Base-by-base conservation (phyloP, 1,284 basidiomycete genomes). In the Gomphus sp. region DNA sequence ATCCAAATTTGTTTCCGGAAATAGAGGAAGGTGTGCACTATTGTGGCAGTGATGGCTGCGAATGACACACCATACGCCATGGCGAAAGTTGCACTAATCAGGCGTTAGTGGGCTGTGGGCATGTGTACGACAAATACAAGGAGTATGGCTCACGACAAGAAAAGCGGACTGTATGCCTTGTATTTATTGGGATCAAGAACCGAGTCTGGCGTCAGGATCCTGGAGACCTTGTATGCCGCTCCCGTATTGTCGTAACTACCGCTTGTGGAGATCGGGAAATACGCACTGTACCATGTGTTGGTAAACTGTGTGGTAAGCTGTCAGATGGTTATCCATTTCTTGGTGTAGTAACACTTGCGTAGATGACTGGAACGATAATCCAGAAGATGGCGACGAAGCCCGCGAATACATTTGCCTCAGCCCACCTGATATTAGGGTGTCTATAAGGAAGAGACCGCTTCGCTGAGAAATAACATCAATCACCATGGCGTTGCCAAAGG, bases 321-420 rank as follows among this genome's bases (percentile, higher is more conserved):
- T 36, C n/a, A 43, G 41, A 3, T 18, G n/a, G 16, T 8, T 16
- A 52, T 52, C 18, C 7, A 4, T 12, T 36, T 7, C 10, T 31
- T 34, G n/a, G 18, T 43, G 6, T 2, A 37, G 4, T 16, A 14
- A 33, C 18, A 36, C 51, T 16, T 52, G 33, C 51, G 65, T 85
- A 84, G 34, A 58, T 22, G 14, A n/a, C 36, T 1, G 58, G 53
- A 22, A 37, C 45, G 33, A 63, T 61, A 18, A 57, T 48, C 74
- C 84, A 88, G 72, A 82, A 87, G 72, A 87, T 86, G 61, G 91
- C 70, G 16, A 91, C 70, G 68, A 95, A 96, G 1, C 91, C 92
- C 47, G 74, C 76, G n/a, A 85, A 80, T 52, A 93, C 78, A 71
- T 97, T 97, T 56, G 87, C 89, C 51, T 53, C 36, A 6, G 36